Conservation (phyloP, 805 yeast genomes). For the Hanseniaspora hatyaiensis region DNA sequence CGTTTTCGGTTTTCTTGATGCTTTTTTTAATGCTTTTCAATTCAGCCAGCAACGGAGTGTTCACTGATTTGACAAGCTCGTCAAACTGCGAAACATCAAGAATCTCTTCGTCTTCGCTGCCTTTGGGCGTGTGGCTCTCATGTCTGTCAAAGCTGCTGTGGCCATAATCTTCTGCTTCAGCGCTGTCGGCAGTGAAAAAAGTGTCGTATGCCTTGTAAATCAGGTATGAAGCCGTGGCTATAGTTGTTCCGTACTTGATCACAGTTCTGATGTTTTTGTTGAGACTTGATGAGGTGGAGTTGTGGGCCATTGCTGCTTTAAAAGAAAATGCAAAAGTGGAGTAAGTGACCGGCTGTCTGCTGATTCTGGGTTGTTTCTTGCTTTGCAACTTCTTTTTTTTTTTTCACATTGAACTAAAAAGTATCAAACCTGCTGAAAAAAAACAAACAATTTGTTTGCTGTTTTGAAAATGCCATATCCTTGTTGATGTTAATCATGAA, state of each 20-base stretch:
- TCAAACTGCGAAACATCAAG: conserved; percentile 17
- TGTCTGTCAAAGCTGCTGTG: conserved; percentile 18
- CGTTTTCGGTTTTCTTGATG: conserved; percentile 3
- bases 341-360: too few species aligned
- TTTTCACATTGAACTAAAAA: too few species aligned
- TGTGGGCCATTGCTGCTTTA: not conserved
- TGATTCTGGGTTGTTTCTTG: too few species aligned
- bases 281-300: not conserved
- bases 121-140: too few species aligned
- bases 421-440: too few species aligned
- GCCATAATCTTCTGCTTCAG: conserved; percentile 18
- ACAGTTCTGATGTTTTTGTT: not conserved
- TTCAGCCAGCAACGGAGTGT: conserved; percentile 1
- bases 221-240: conserved; percentile 5
- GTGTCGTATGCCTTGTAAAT: conserved; percentile 9
- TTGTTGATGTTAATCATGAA: too few species aligned
- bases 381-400: too few species aligned
- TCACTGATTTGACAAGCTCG: conserved; percentile 12
- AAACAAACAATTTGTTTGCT: too few species aligned
- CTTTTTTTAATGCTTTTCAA: not conserved
- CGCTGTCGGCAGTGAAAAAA: conserved; percentile 13
- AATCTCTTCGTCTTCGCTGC: conserved; percentile 18
- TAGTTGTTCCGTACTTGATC: conserved; percentile 4
- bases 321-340: not conserved
- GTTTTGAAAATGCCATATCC: too few species aligned